Conservation (phyloP, 768 basidiomycete species). For the Auricularia auricula-judae region DNA sequence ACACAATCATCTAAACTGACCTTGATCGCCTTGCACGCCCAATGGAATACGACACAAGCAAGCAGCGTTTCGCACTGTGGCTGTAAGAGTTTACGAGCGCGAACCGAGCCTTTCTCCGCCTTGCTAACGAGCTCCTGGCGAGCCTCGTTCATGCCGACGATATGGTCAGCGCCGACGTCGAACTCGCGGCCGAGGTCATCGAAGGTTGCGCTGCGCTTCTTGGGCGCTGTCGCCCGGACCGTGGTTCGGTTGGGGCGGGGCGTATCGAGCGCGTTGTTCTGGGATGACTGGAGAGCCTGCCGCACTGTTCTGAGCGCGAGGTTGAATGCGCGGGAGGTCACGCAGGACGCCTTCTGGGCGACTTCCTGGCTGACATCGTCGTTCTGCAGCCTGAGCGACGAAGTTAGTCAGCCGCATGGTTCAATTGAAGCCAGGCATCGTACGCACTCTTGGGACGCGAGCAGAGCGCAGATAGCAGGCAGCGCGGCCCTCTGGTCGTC, state of each 20-base stretch:
- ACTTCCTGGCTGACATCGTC: background rate
- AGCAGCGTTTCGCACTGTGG: background rate
- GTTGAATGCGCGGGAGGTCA: background rate
- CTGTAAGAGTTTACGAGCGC: background rate
- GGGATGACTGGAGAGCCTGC: background rate
- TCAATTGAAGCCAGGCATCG: background rate
- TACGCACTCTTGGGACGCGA: slow-evolving; percentile 36
- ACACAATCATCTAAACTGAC: background rate
- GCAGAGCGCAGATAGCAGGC: slow-evolving; percentile 38
- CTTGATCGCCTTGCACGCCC: background rate
- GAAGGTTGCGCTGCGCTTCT: background rate
- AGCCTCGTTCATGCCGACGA: background rate
- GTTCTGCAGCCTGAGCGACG: background rate
- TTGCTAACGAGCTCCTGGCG: background rate
- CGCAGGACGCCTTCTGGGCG: background rate
- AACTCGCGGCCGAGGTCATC: background rate
- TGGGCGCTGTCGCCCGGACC: background rate
- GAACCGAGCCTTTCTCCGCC: background rate
- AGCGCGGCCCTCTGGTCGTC: slow-evolving; percentile 30
- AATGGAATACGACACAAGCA: background rate
- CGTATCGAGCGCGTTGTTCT: background rate
- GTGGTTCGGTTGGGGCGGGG: background rate
- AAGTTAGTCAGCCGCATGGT: background rate
- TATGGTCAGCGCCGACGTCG: background rate
- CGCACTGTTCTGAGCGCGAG: background rate